phyloP scores from a whole-genome alignment of 2,329 filamentous ascomycete species.

The Fusarium nurragi region DNA sequence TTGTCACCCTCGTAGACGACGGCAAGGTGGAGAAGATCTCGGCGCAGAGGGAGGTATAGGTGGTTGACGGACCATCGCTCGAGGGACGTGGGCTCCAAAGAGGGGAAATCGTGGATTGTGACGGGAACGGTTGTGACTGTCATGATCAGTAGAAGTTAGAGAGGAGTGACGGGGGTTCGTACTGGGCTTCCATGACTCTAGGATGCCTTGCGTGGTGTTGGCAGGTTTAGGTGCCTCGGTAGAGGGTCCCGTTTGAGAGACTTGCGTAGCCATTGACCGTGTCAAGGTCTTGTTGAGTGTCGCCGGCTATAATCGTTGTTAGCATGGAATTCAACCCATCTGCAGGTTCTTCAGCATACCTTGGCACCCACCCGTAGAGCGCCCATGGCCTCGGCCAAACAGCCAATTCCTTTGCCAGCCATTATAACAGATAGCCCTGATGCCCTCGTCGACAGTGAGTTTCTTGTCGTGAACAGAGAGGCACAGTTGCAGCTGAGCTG shows the following conservation, averaged over 20 bases:
- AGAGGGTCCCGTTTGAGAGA: conserved; percentile 49
- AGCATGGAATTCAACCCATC: conserved; percentile 8
- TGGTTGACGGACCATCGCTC: conserved; percentile 83
- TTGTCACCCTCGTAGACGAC: conserved; percentile 92
- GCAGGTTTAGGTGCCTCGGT: conserved; percentile 43
- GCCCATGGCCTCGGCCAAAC: conserved; percentile 64
- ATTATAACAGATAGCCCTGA: conserved; percentile 40
- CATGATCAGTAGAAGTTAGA: conserved; percentile 14
- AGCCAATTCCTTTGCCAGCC: conserved; percentile 60
- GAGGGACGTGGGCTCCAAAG: conserved; percentile 83
- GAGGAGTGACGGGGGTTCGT: conserved; percentile 19
- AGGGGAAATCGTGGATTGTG: conserved; percentile 90
- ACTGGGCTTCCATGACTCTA: conserved; percentile 59
- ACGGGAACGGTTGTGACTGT: conserved; percentile 74
- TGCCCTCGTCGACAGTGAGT: conserved; percentile 1
- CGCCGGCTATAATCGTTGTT: conserved; percentile 45
- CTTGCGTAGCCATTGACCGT: conserved; percentile 67
- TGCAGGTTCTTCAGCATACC: conserved; percentile 43
- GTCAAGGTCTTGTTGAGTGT: conserved; percentile 54
- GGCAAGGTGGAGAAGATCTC: conserved; percentile 91
- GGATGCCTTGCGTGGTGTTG: conserved; percentile 46
- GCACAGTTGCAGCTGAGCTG: conserved; percentile 1
- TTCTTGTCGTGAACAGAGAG: conserved; percentile 15
- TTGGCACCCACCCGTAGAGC: conserved; percentile 58
- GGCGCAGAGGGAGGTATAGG: conserved; percentile 85